Evolutionary conservation across 1,284 basidiomycete species (phyloP), one percentile per base, ranked within the genome.

Genomic region (Tranzscheliella williamsii): DNA sequence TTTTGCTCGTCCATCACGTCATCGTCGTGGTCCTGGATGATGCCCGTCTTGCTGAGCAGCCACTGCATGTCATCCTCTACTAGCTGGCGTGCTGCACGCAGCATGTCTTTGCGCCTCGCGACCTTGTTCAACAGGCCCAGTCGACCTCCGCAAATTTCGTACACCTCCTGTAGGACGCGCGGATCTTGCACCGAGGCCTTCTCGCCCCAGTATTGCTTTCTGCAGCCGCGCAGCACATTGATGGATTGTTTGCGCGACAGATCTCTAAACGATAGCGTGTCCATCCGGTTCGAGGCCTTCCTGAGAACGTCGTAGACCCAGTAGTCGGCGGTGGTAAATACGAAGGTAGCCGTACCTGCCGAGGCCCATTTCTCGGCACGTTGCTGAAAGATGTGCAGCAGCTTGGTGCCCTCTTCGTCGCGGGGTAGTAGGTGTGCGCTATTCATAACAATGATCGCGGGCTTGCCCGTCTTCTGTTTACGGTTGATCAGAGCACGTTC

Each of bases 1-100:
- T 73, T 64, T 42, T 73, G 71, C 51, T 73, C 71, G 45, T 73
- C 71, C 71, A 73, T 73, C 34, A 72, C 71, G 41, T 72, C 71
- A 29, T 73, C 71, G 31, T 73, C 71, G 30, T 73, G 71, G 27
- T 72, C 70, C 39, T 71, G 66, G 29, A 74, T 74, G 45, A 74
- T 68, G 13, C 67, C 67, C n/a, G 72, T 74, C 53, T 72, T 73
- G 46, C 62, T 67, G 37, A 73, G 57, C 18, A 73, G 41, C 70
- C 70, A 73, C 29, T 72, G 64, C 55, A 66, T 58, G 42, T 73
- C 71, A 31, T 73, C 71, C 33, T 72, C 70, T 8, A 73, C 62
- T 30, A 73, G 40, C 49, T 72, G 71, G 12, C 63, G 44, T 1
- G 60, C 61, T 0, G 71, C 70, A 3, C 51, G 38, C 20, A 67